Percentiles rank a stretch among this genome's conserved stretches.
These are phyloP conservation scores for Cryphonectria naterciae DNA, from an alignment of 2,329 filamentous ascomycete genomes.

Conservation along the genomic window DNA sequence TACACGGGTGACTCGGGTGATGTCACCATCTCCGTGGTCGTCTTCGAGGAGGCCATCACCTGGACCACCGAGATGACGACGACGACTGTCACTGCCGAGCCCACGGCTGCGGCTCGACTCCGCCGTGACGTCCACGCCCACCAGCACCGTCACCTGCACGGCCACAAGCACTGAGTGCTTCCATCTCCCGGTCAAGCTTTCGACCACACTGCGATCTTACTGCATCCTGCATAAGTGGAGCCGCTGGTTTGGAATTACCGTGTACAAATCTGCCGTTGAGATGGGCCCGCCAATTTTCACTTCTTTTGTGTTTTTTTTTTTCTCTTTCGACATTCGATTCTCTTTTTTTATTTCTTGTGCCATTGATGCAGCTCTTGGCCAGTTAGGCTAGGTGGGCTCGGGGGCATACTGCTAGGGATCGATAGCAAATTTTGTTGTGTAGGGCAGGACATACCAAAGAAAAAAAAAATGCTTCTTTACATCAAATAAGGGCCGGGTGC, in stretches of 20 bases:
- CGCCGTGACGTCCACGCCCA: slow-evolving; percentile 47
- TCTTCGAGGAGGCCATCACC: slow-evolving; percentile 60
- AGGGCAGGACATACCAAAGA: slow-evolving; percentile 21
- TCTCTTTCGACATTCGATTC: slow-evolving; percentile 20
- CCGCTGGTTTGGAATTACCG: slow-evolving; percentile 24
- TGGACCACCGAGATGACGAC: slow-evolving; percentile 54
- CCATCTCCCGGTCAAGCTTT: slow-evolving; percentile 6
- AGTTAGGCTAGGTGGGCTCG: slow-evolving; percentile 25
- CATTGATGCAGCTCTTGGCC: slow-evolving; percentile 27
- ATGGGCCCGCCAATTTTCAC: slow-evolving; percentile 24
- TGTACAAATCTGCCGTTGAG: slow-evolving; percentile 29
- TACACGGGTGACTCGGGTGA: slow-evolving; percentile 27
- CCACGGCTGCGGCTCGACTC: slow-evolving; percentile 35
- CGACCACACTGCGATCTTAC: slow-evolving; percentile 21
- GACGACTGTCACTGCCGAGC: slow-evolving; percentile 45
- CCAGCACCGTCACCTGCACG: slow-evolving; percentile 36
- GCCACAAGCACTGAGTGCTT: slow-evolving; percentile 28
- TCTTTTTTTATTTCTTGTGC: slow-evolving; percentile 15
- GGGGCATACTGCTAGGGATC: slow-evolving; percentile 26
- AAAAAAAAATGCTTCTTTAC: slow-evolving; percentile 11
- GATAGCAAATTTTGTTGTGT: slow-evolving; percentile 25
- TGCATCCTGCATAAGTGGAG: slow-evolving; percentile 27
- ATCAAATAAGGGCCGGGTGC: slow-evolving; percentile 19
- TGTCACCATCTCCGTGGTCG: slow-evolving; percentile 55
- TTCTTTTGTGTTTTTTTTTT: slow-evolving; percentile 14